Evolutionary conservation across 1,139 yeast species (phyloP).

Genomic region (Geotrichum histeridarum): DNA sequence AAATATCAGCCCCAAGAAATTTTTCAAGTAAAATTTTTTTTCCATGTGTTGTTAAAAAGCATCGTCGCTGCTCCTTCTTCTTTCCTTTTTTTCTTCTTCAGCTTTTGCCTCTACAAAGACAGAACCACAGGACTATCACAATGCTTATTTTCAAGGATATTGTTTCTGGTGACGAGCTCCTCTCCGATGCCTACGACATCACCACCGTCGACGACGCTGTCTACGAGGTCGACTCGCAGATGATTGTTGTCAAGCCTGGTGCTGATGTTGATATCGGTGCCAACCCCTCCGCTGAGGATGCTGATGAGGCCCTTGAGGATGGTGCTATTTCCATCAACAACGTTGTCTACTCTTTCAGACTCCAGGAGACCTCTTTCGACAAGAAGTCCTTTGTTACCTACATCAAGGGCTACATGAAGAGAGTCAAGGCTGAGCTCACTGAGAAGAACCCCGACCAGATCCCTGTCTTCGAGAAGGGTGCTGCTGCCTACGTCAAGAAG

Average conservation of each 20-base stretch:
- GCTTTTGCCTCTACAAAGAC: constrained; percentile 3
- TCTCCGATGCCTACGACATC: constrained; percentile 94
- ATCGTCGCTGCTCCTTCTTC: constrained; percentile 1
- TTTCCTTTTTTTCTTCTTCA: constrained; percentile 7
- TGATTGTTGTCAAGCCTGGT: constrained; percentile 77
- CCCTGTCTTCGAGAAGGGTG: constrained; percentile 92
- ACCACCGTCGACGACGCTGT: constrained; percentile 82
- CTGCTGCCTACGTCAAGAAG: constrained; percentile 91
- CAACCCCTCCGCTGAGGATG: constrained; percentile 98
- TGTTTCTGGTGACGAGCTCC: constrained; percentile 88
- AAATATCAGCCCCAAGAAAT: background rate
- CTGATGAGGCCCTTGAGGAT: constrained; percentile 70
- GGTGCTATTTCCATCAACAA: constrained; percentile 90
- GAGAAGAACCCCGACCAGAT: constrained; percentile 84
- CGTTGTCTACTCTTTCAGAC: constrained; percentile 97
- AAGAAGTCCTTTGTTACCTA: constrained; percentile 93
- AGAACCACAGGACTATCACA: constrained; percentile 1
- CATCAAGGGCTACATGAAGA: constrained; percentile 99
- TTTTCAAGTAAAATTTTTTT: constrained; percentile 3
- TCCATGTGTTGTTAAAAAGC: background rate
- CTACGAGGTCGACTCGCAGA: constrained; percentile 93
- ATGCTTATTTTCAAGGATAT: constrained; percentile 48
- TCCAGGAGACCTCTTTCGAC: constrained; percentile 92
- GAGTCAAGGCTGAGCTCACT: constrained; percentile 79
- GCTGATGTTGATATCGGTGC: constrained; percentile 98